Evolutionary conservation across 2,329 filamentous ascomycete genomes (phyloP), one percentile per base, ranked within the genome.

Genomic region (Fusarium anguioides): DNA sequence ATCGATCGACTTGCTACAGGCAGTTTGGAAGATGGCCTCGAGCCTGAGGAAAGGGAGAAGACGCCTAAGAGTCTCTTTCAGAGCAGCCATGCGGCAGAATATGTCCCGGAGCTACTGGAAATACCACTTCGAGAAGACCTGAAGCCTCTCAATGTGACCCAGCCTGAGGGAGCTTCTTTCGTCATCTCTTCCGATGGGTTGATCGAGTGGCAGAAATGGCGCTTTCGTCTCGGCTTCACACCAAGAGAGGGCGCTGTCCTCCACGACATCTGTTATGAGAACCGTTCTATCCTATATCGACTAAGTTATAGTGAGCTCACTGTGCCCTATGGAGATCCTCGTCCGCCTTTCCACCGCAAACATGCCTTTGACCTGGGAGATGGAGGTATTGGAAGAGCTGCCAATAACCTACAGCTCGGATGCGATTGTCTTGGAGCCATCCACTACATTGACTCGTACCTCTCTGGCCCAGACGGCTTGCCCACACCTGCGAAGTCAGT

Each of bases 321-420:
- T 3, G 88, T 91, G 0, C 88, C 88, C 0, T 92, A 92, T 66
- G 88, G 81, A 5, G 89, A 92, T 69, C 87, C 87, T 1, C 84
- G 90, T 3, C 79, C 83, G 1, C 89, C 89, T 0, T 91, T 86
- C 73, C 87, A 89, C 50, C 84, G 89, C 39, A 92, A 93, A 74
- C 87, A 89, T 51, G 90, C 89, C 1, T 92, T 93, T 69, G 90
- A 92, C 86, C 92, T 65, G 11, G 90, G 90, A n/a, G 89, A 92
- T 59, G 87, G 85, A 23, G 90, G 89, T 8, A 84, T 87, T 21
- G 90, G 89, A 5, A 83, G 86, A 55, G 86, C 83, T 55, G 87
- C 87, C n/a, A 92, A 92, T 75, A 91, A 90, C 66, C 81, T 93
- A 4, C 80, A 82, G n/a, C 82, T 91, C 3, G 89, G 89, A 18